Evolutionary conservation across 2,329 filamentous ascomycete genomes (phyloP).

Genomic region (Fusarium odoratissimum): DNA sequence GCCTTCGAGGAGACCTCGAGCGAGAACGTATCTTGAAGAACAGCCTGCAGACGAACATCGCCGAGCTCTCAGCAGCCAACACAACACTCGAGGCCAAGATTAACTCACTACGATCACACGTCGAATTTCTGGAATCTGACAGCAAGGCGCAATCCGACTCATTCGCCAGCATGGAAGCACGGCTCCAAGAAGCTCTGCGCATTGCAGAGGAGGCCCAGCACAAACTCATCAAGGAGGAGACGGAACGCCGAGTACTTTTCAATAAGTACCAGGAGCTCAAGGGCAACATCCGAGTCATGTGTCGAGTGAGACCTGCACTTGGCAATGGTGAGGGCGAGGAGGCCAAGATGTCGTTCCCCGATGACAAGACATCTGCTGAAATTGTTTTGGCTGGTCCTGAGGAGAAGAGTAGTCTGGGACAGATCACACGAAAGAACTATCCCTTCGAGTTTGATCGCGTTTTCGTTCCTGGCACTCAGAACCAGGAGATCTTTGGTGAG

Average conservation of each 20-base stretch:
- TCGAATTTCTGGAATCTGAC: constrained; percentile 90
- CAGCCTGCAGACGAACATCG: constrained; percentile 62
- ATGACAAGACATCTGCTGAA: constrained; percentile 87
- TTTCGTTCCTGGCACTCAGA: constrained; percentile 81
- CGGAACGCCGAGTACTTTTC: constrained; percentile 88
- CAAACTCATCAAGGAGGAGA: constrained; percentile 92
- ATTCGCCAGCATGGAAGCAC: constrained; percentile 83
- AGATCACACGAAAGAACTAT: constrained; percentile 80
- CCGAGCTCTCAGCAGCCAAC: constrained; percentile 70
- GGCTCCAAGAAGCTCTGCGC: constrained; percentile 81
- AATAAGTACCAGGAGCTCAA: constrained; percentile 98
- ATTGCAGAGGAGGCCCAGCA: constrained; percentile 77
- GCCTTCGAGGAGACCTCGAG: constrained; percentile 63
- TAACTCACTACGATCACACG: constrained; percentile 80
- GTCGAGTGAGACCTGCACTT: constrained; percentile 84
- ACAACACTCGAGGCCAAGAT: constrained; percentile 79
- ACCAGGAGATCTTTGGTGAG: constrained; percentile 91
- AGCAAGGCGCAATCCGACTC: constrained; percentile 89
- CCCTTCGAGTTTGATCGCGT: constrained; percentile 94
- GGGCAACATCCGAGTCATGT: constrained; percentile 98
- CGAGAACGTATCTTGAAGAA: constrained; percentile 73
- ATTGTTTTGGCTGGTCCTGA: constrained; percentile 86
- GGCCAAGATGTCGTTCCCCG: constrained; percentile 82
- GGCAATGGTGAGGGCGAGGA: constrained; percentile 69
- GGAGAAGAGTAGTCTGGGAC: constrained; percentile 83